Percentiles rank a stretch among this genome's conserved stretches.
Conservation (phyloP, 2,329 filamentous ascomycete species). For the Aspergillus sp. region DNA sequence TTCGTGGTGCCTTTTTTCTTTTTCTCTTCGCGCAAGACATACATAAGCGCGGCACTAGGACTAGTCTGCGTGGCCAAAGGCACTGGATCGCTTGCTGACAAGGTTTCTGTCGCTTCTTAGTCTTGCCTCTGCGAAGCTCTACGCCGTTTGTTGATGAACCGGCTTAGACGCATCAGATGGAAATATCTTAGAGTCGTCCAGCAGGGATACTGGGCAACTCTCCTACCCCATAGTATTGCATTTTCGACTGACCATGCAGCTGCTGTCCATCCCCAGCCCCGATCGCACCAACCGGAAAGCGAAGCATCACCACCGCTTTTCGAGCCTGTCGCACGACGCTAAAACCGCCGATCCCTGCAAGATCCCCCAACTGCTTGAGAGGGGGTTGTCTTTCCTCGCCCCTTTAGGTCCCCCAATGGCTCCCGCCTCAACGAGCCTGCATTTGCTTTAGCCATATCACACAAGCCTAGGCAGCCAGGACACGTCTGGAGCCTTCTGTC, state of each 20-base stretch:
- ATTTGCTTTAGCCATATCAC: background rate
- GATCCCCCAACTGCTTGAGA: background rate
- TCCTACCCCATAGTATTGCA: background rate
- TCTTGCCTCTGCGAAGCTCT: background rate
- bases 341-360: constrained; percentile 8
- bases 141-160: too few species aligned
- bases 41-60: constrained; percentile 3
- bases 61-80: background rate
- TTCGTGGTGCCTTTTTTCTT: background rate
- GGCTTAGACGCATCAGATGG: background rate
- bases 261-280: background rate
- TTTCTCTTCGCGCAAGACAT: constrained; percentile 2
- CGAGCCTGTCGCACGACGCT: background rate
- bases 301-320: background rate
- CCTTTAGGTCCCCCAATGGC: background rate
- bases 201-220: background rate
- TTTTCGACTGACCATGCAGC: background rate
- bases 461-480: background rate
- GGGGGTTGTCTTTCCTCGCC: background rate
- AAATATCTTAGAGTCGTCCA: background rate
- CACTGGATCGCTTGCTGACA: background rate
- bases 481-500: background rate
- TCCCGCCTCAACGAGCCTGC: background rate
- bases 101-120: background rate
- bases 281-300: background rate